phyloP scores from a whole-genome alignment of 2,329 filamentous ascomycete genomes.

The Gaeumannomyces sp. region DNA sequence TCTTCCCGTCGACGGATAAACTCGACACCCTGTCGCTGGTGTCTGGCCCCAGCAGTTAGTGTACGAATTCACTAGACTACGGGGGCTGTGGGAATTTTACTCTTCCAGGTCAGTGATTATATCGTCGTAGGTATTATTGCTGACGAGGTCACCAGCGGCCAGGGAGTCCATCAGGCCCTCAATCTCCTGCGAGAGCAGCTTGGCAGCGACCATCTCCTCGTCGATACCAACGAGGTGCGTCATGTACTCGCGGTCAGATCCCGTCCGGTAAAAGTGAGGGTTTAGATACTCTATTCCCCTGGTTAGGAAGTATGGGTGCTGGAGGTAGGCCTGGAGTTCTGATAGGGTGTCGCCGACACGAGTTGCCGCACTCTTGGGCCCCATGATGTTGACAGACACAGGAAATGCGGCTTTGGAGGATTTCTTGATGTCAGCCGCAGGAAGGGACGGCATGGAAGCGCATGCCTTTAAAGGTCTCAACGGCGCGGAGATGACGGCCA shows the following conservation, averaged over 20 bases:
- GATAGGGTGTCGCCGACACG: not conserved
- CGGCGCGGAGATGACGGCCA: not conserved
- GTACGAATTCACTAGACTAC: too few species aligned
- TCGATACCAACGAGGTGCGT: not conserved
- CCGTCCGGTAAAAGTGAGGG: not conserved
- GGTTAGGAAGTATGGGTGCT: not conserved
- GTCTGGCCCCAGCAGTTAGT: not conserved
- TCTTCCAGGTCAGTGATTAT: not conserved
- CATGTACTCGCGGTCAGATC: not conserved
- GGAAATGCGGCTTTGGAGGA: not conserved
- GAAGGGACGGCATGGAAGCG: not conserved
- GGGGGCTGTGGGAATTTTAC: too few species aligned
- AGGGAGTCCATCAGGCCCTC: constrained; percentile 1
- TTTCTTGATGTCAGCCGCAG: not conserved
- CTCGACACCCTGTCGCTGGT: not conserved
- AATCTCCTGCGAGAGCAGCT: not conserved
- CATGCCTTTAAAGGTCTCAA: not conserved
- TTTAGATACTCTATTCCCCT: not conserved
- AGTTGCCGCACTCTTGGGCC: not conserved
- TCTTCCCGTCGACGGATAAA: not conserved
- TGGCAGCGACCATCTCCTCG: not conserved
- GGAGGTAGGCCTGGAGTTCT: not conserved
- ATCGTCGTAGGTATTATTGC: not conserved
- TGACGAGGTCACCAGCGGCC: not conserved
- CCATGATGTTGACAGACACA: not conserved